These are phyloP conservation scores for Aspergillus jensenii DNA, from an alignment of 2,329 filamentous ascomycete genomes.

Conservation along the genomic window DNA sequence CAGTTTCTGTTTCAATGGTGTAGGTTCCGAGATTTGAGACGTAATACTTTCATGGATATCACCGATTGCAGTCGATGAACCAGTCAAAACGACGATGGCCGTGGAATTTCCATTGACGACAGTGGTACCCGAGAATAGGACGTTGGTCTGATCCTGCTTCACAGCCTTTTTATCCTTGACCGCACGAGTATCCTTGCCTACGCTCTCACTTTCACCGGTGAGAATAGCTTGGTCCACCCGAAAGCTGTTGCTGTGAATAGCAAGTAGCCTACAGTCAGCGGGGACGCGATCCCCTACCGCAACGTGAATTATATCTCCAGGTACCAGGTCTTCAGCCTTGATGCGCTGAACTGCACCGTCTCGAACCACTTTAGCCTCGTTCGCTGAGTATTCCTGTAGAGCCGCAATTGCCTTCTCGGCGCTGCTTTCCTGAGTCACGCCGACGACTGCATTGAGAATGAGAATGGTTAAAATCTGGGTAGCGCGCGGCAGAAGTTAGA, in stretches of 20 bases:
- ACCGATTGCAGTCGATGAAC: conserved; percentile 88
- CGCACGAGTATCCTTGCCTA: conserved; percentile 73
- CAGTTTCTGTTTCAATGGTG: conserved; percentile 95
- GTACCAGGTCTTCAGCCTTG: conserved; percentile 96
- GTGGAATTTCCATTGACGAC: conserved; percentile 92
- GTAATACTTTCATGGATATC: conserved; percentile 99
- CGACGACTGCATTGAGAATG: conserved; percentile 93
- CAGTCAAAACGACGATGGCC: conserved; percentile 87
- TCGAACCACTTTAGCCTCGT: conserved; percentile 90
- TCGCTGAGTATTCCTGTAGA: conserved; percentile 97
- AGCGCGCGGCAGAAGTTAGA: conserved; percentile 15
- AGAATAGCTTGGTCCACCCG: conserved; percentile 94
- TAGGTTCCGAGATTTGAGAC: conserved; percentile 95
- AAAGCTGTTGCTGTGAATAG: conserved; percentile 97
- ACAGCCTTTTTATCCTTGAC: conserved; percentile 81
- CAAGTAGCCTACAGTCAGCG: conserved; percentile 85
- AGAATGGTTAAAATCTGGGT: conserved; percentile 89
- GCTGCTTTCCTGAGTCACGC: conserved; percentile 97
- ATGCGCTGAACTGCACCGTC: conserved; percentile 77
- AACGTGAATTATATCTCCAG: conserved; percentile 86
- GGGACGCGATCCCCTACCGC: conserved; percentile 90
- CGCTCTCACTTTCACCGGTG: conserved; percentile 96
- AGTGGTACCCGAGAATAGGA: conserved; percentile 97
- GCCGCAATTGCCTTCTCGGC: conserved; percentile 98
- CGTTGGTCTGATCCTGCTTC: conserved; percentile 96